phyloP scores from a whole-genome alignment of 371 early-diverging fungal genomes.

The Coemansia sp. region DNA sequence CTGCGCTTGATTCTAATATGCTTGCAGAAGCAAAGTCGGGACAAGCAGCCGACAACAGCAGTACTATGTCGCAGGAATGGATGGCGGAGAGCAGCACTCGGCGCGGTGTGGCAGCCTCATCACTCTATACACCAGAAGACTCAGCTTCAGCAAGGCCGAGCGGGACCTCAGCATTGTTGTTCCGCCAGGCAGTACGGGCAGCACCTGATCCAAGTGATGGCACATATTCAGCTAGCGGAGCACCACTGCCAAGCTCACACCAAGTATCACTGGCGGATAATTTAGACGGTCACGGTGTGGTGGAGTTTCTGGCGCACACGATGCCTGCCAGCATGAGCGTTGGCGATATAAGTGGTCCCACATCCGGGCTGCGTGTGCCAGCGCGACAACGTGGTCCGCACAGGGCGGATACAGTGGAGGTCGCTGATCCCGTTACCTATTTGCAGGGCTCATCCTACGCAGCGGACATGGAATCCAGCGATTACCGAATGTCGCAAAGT shows the following conservation, averaged over 20 bases:
- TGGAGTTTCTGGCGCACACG: conserved; percentile 29
- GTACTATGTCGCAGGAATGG: conserved; percentile 20
- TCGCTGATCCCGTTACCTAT: conserved; percentile 36
- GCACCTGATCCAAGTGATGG: background rate
- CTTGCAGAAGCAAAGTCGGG: conserved; percentile 31
- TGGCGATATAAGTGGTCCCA: conserved; percentile 1
- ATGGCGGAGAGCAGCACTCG: conserved; percentile 13
- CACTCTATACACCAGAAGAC: background rate
- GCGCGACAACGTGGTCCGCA: conserved; percentile 10
- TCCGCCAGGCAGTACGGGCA: conserved; percentile 22
- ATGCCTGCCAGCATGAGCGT: conserved; percentile 38
- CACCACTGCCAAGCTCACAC: conserved; percentile 15
- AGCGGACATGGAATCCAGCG: conserved; percentile 33
- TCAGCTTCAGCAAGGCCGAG: background rate
- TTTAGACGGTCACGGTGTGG: conserved; percentile 35
- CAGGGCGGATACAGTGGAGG: background rate
- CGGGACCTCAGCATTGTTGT: conserved; percentile 15
- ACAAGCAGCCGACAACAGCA: conserved; percentile 6
- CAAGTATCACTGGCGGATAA: conserved; percentile 41
- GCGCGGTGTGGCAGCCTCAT: background rate
- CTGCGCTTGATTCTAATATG: conserved; percentile 6
- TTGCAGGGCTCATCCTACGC: conserved; percentile 40
- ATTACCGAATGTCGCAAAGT: conserved; percentile 21
- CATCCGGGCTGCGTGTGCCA: background rate
- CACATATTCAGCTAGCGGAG: background rate